Percentiles rank a stretch among this genome's conserved stretches.
phyloP scores from a whole-genome alignment of 495 filamentous ascomycete species.

The Hypoxylon crocopeplum region DNA sequence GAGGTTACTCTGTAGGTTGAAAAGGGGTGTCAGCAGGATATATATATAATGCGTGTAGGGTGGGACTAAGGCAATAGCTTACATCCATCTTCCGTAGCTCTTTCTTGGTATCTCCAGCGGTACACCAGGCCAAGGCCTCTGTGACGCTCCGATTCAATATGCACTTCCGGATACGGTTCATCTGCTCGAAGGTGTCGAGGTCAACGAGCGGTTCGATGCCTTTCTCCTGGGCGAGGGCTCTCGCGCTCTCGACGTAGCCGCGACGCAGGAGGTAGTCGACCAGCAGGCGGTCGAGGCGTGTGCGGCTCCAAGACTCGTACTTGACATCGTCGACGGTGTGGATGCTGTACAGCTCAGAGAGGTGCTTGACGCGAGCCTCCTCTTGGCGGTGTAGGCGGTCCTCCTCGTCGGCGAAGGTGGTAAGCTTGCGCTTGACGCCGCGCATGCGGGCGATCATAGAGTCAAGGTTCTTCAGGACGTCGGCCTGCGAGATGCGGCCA shows the following conservation, averaged over 20 bases:
- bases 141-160: slow-evolving; percentile 72
- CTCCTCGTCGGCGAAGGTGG: slow-evolving; percentile 78
- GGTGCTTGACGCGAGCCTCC: slow-evolving; percentile 76
- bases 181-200: slow-evolving; percentile 84
- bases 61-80: too few relatives aligned
- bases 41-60: too few relatives aligned
- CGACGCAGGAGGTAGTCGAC: slow-evolving; percentile 89
- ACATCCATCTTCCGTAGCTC: slow-evolving; percentile 84
- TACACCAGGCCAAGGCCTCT: slow-evolving; percentile 88
- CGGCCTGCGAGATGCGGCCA: slow-evolving; percentile 64
- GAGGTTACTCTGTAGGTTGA: slow-evolving; percentile 69
- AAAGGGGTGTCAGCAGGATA: background rate
- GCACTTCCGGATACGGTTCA: slow-evolving; percentile 74
- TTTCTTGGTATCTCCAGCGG: slow-evolving; percentile 77
- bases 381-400: slow-evolving; percentile 72
- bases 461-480: slow-evolving; percentile 79
- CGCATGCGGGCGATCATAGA: slow-evolving; percentile 84
- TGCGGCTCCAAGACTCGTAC: slow-evolving; percentile 88
- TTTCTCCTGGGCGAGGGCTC: slow-evolving; percentile 72
- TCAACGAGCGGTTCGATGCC: slow-evolving; percentile 77
- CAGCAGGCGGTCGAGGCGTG: slow-evolving; percentile 80
- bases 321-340: slow-evolving; percentile 87
- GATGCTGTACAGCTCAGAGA: slow-evolving; percentile 79
- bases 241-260: slow-evolving; percentile 81
- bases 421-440: slow-evolving; percentile 85